These are phyloP conservation scores for Aureobasidium sp. DNA, from an alignment of 2,329 filamentous ascomycete species.

Conservation along the genomic window DNA sequence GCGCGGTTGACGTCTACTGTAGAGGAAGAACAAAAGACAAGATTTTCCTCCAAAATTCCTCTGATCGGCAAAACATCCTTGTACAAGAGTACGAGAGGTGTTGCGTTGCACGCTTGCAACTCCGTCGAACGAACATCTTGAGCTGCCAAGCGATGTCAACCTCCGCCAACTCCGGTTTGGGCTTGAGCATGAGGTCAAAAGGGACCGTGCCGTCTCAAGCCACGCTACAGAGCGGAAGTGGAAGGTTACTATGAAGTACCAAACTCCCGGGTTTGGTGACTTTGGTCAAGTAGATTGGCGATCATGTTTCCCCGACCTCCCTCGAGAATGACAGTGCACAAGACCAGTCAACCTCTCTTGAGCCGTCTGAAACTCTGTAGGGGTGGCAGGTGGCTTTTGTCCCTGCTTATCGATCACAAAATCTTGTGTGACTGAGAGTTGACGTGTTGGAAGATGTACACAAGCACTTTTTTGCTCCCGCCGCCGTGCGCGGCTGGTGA, in stretches of 20 bases:
- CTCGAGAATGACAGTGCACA: not conserved
- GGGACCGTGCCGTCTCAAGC: conserved; percentile 13
- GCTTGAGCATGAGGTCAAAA: not conserved
- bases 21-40: not conserved
- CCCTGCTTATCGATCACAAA: not conserved
- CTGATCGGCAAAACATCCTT: conserved; percentile 5
- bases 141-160: conserved; percentile 7
- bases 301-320: conserved; percentile 6
- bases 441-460: conserved; percentile 11
- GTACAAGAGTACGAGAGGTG: not conserved
- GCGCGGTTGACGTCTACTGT: too few species aligned
- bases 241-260: conserved; percentile 8
- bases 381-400: conserved; percentile 5
- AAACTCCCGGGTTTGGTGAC: conserved; percentile 3
- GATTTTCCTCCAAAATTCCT: not conserved
- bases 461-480: not conserved
- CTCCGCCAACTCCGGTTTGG: conserved; percentile 5
- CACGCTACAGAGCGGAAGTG: conserved; percentile 11
- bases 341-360: not conserved
- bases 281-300: conserved; percentile 1
- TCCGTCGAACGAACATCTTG: not conserved
- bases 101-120: not conserved
- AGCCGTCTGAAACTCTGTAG: not conserved
- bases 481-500: conserved; percentile 6
- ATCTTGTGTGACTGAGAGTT: conserved; percentile 1